A percentile compares a stretch with the other conserved stretches of the same genome.
Conservation (phyloP, 768 basidiomycete genomes). For the Xerocomus potaroensis region DNA sequence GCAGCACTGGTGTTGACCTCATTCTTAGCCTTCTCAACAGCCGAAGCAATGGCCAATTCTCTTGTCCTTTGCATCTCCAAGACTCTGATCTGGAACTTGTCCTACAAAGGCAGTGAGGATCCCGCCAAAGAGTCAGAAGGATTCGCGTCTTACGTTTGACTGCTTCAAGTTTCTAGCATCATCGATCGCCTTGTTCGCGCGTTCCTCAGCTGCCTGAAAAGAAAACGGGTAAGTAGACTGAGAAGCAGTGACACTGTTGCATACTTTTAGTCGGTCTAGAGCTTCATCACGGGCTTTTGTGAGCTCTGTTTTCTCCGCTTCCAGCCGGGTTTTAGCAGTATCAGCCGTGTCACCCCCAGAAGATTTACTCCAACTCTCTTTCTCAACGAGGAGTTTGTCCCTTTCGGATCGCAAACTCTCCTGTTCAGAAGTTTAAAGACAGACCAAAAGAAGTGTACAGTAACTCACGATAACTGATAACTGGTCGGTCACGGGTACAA, state of each 20-base stretch:
- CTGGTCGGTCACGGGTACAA: conserved; percentile 20
- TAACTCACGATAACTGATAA: conserved; percentile 32
- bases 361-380: conserved; percentile 36
- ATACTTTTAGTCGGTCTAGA: conserved; percentile 53
- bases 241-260: not conserved
- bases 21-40: conserved; percentile 51
- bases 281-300: conserved; percentile 58
- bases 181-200: conserved; percentile 40
- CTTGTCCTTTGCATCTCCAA: conserved; percentile 49
- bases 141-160: conserved; percentile 23
- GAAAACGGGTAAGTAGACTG: conserved; percentile 1
- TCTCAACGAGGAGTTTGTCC: conserved; percentile 59
- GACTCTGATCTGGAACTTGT: conserved; percentile 57
- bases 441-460: not conserved
- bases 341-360: conserved; percentile 25
- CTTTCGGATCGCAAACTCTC: conserved; percentile 52
- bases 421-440: conserved; percentile 31
- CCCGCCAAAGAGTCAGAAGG: not conserved
- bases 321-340: conserved; percentile 41
- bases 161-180: conserved; percentile 40
- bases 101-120: conserved; percentile 35
- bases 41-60: conserved; percentile 50
- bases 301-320: conserved; percentile 57
- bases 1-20: conserved; percentile 34
- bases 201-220: conserved; percentile 37